A percentile compares a stretch with the other conserved stretches of the same genome.
Evolutionary conservation across 148 eudicot genomes (phyloP).

Genomic region (Tetragonia tetragonoides): DNA sequence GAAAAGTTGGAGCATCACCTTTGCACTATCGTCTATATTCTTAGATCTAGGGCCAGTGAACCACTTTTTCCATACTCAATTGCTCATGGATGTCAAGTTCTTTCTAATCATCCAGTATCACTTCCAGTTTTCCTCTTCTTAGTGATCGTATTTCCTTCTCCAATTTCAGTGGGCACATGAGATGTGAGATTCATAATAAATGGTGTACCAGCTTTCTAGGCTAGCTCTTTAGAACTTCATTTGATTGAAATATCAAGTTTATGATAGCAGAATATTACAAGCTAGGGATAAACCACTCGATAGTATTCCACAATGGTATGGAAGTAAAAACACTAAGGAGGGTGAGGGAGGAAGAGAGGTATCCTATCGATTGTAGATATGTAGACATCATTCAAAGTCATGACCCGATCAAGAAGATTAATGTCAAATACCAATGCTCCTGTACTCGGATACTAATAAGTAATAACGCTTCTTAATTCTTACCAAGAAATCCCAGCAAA

Average conservation of each 20-base stretch:
- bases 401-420: neutral
- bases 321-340: neutral
- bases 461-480: slow-evolving; percentile 6
- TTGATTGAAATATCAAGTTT: no score
- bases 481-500: slow-evolving; percentile 91
- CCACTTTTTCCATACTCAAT: neutral
- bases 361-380: no score
- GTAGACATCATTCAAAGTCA: neutral
- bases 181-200: no score
- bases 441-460: neutral
- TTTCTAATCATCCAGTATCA: neutral
- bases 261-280: no score
- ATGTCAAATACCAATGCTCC: neutral
- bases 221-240: no score
- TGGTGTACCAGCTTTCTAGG: no score
- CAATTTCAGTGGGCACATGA: no score
- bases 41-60: no score
- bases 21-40: neutral
- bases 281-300: no score
- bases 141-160: no score
- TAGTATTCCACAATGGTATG: neutral
- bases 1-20: neutral
- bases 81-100: neutral
- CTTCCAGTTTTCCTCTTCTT: neutral
- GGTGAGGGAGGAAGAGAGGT: neutral